phyloP scores from a whole-genome alignment of 2,329 filamentous ascomycete species.

The Pseudocercospora macadamiae region DNA sequence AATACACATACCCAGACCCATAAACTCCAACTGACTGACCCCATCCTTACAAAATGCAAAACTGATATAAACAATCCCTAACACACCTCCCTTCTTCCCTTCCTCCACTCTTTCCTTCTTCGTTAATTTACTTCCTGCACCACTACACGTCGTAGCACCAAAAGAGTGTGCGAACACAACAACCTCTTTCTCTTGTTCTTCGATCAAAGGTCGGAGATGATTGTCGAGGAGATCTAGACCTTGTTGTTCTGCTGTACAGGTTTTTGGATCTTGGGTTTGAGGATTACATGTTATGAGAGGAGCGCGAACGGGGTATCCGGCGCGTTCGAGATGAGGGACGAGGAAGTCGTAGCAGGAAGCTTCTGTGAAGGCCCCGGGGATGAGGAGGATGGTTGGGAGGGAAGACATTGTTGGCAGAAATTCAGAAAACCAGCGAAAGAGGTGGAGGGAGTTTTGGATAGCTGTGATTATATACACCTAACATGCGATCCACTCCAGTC shows the following conservation, averaged over 20 bases:
- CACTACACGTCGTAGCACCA: conserved; percentile 18
- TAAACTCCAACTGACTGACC: conserved; percentile 11
- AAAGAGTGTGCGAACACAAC: conserved; percentile 15
- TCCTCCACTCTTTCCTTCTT: conserved; percentile 11
- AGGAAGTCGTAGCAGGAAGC: conserved; percentile 13
- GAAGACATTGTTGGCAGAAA: background rate
- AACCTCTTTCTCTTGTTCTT: conserved; percentile 7
- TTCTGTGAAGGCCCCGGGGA: conserved; percentile 12
- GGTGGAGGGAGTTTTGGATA: no score
- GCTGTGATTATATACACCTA: no score
- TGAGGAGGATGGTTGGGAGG: conserved; percentile 15
- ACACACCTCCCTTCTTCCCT: conserved; percentile 15
- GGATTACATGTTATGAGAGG: conserved; percentile 13
- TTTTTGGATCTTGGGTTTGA: background rate
- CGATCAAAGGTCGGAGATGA: conserved; percentile 9
- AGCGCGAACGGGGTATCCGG: conserved; percentile 9
- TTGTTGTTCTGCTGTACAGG: conserved; percentile 7
- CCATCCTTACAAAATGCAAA: conserved; percentile 13
- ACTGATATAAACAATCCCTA: conserved; percentile 17
- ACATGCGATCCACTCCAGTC: no score
- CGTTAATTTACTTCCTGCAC: conserved; percentile 6
- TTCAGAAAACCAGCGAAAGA: no score
- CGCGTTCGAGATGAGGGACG: conserved; percentile 6
- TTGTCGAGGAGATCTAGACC: conserved; percentile 4
- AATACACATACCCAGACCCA: no score